Evolutionary conservation across 441 rosid species (phyloP).

Genomic region (Isatis lusitanica): DNA sequence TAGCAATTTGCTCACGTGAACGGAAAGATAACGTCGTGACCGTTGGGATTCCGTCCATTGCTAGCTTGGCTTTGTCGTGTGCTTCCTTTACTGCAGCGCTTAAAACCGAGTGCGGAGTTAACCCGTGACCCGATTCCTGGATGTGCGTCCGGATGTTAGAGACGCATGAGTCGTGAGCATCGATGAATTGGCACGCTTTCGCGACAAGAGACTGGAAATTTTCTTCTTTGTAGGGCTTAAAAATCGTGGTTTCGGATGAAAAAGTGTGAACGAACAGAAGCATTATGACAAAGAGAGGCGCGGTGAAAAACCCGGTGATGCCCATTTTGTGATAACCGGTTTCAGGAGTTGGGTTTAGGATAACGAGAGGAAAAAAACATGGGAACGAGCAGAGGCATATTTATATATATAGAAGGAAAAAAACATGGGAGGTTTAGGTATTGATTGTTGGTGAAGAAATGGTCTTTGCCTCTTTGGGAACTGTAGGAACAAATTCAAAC

Average conservation of each 20-base stretch:
- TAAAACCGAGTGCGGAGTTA: conserved; percentile 47
- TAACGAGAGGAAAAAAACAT: conserved; percentile 17
- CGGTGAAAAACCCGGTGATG: conserved; percentile 28
- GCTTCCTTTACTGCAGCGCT: conserved; percentile 55
- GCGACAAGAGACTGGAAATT: conserved; percentile 42
- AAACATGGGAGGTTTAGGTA: conserved; percentile 31
- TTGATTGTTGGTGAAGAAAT: conserved; percentile 61
- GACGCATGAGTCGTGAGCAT: conserved; percentile 52
- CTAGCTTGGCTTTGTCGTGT: conserved; percentile 48
- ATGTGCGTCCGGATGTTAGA: conserved; percentile 46
- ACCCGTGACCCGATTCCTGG: conserved; percentile 33
- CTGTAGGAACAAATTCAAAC: conserved; percentile 32
- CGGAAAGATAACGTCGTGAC: conserved; percentile 61
- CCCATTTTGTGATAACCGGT: conserved; percentile 40
- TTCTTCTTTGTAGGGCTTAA: conserved; percentile 31
- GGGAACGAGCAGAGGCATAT: not conserved
- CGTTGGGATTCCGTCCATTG: conserved; percentile 52
- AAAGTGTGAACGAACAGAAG: conserved; percentile 34
- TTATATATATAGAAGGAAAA: not conserved
- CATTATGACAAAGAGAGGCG: conserved; percentile 40
- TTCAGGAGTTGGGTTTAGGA: conserved; percentile 10
- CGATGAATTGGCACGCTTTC: conserved; percentile 50
- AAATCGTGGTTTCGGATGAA: conserved; percentile 31
- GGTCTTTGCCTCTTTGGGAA: conserved; percentile 41
- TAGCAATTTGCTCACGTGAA: conserved; percentile 74